Evolutionary conservation across 2,329 filamentous ascomycete genomes (phyloP).

Genomic region (Ustilaginoidea virens): DNA sequence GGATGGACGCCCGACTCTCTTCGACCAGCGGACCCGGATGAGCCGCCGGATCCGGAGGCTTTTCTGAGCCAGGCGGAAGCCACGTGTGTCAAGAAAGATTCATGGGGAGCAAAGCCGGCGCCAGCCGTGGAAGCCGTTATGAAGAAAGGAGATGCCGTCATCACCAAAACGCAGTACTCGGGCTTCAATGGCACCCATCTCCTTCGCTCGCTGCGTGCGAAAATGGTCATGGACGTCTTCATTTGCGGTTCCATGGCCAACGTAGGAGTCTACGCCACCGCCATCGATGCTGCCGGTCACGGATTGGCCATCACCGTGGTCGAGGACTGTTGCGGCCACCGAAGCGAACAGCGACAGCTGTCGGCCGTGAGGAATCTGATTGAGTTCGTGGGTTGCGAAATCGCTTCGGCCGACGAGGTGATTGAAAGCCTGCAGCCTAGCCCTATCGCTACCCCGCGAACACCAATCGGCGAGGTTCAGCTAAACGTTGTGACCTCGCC

Average conservation of each 20-base stretch:
- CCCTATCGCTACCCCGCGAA: slow-evolving; percentile 2
- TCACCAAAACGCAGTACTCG: slow-evolving; percentile 71
- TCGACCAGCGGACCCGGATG: slow-evolving; percentile 1
- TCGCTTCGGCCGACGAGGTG: slow-evolving; percentile 45
- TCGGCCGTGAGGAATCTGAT: slow-evolving; percentile 56
- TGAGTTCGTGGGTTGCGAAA: slow-evolving; percentile 58
- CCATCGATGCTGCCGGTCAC: slow-evolving; percentile 75
- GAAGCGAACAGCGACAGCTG: slow-evolving; percentile 51
- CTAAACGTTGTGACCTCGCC: too few species aligned
- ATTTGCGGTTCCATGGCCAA: slow-evolving; percentile 80
- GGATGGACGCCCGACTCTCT: slow-evolving; percentile 1
- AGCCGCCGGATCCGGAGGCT: slow-evolving; percentile 21
- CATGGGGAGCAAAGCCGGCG: slow-evolving; percentile 30
- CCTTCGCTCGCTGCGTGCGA: slow-evolving; percentile 64
- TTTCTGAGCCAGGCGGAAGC: slow-evolving; percentile 28
- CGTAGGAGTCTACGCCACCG: slow-evolving; percentile 79
- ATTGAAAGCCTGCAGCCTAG: slow-evolving; percentile 18
- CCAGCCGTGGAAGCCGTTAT: slow-evolving; percentile 24
- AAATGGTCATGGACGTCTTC: slow-evolving; percentile 77
- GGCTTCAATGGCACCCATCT: slow-evolving; percentile 65
- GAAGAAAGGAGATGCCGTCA: slow-evolving; percentile 32
- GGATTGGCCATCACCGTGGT: slow-evolving; percentile 77
- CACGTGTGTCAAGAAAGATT: slow-evolving; percentile 27
- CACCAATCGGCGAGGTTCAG: too few species aligned
- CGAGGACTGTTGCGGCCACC: slow-evolving; percentile 77